phyloP scores from a whole-genome alignment of 305 asterid species.

The Fraxinus platypoda region DNA sequence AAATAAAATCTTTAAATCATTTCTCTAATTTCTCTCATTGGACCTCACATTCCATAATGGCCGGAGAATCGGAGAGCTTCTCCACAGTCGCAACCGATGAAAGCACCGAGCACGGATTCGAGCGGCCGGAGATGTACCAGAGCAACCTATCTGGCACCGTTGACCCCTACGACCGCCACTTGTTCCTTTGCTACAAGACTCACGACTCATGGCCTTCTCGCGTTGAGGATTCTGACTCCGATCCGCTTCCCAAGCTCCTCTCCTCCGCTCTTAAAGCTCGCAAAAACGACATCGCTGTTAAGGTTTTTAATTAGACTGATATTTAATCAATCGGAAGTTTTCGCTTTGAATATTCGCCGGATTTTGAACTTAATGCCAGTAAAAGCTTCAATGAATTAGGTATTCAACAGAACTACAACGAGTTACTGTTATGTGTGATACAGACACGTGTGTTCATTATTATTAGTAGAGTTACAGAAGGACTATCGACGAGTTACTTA shows the following conservation, averaged over 20 bases:
- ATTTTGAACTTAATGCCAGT: not conserved
- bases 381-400: not conserved
- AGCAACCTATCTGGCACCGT: slow-evolving; percentile 63
- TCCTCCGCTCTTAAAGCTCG: slow-evolving; percentile 66
- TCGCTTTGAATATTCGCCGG: not conserved
- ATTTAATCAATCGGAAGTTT: not conserved
- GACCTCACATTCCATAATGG: slow-evolving; percentile 32
- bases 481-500: not conserved
- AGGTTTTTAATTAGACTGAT: slow-evolving; percentile 35
- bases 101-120: slow-evolving; percentile 60
- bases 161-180: slow-evolving; percentile 69
- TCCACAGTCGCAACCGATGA: slow-evolving; percentile 36
- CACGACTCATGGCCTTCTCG: slow-evolving; percentile 77
- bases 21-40: not conserved
- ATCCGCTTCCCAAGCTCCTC: slow-evolving; percentile 75
- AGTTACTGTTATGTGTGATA: not conserved
- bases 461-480: not conserved
- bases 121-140: slow-evolving; percentile 78
- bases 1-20: slow-evolving; percentile 14
- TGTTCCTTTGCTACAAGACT: slow-evolving; percentile 83
- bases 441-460: not conserved
- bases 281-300: slow-evolving; percentile 45
- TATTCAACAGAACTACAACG: not conserved
- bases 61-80: slow-evolving; percentile 45
- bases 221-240: slow-evolving; percentile 69